Evolutionary conservation across 1,139 yeast species (phyloP).

Genomic region (Hemisphaericaspora xylofermentans): DNA sequence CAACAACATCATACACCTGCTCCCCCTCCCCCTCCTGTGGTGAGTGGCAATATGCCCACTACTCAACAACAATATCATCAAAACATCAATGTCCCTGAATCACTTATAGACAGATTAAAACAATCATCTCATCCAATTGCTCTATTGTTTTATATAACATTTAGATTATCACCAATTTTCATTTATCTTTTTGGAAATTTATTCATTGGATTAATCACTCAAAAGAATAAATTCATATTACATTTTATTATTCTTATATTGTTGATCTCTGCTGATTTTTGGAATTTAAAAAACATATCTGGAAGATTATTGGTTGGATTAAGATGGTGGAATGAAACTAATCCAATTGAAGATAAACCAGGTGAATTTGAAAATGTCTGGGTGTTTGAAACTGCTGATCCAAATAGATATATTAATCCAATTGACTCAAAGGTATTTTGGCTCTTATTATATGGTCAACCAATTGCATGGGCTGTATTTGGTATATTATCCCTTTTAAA

Average conservation of each 20-base stretch:
- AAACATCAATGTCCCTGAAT: slow-evolving; percentile 13
- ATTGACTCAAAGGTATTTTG: slow-evolving; percentile 90
- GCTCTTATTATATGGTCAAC: slow-evolving; percentile 73
- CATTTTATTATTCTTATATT: slow-evolving; percentile 77
- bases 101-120: slow-evolving; percentile 28
- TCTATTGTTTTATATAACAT: slow-evolving; percentile 58
- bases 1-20: too few relatives aligned
- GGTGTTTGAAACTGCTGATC: slow-evolving; percentile 89
- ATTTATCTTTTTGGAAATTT: slow-evolving; percentile 71
- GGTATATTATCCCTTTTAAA: slow-evolving; percentile 77
- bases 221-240: slow-evolving; percentile 60
- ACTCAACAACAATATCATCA: slow-evolving; percentile 3
- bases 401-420: slow-evolving; percentile 79
- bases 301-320: slow-evolving; percentile 89
- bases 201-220: slow-evolving; percentile 44
- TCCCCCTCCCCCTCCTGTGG: not conserved
- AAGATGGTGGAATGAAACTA: slow-evolving; percentile 90
- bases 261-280: slow-evolving; percentile 82
- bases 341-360: slow-evolving; percentile 35
- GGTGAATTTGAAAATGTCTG: slow-evolving; percentile 70
- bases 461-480: slow-evolving; percentile 70
- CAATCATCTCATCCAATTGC: slow-evolving; percentile 86
- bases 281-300: slow-evolving; percentile 89
- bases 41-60: not conserved
- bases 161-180: slow-evolving; percentile 63